A percentile compares a stretch with the other conserved stretches of the same genome.
Conservation (phyloP, 768 basidiomycete species). For the Lepiota venenata region DNA sequence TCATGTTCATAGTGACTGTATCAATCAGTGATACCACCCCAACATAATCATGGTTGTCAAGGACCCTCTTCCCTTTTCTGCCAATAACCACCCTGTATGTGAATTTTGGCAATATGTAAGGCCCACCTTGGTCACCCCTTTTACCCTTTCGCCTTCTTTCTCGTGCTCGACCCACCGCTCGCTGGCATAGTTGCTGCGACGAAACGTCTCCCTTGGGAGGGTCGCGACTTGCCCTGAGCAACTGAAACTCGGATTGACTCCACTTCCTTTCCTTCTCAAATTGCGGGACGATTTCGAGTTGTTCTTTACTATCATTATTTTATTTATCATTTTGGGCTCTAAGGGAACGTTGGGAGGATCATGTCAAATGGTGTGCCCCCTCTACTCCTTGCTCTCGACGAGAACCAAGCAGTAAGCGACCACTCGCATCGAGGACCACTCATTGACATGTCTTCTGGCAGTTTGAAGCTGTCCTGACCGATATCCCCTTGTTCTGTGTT, state of each 20-base stretch:
- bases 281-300: constrained; percentile 9
- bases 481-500: constrained; percentile 65
- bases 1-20: constrained; percentile 4
- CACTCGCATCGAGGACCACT: not conserved
- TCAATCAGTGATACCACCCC: not conserved
- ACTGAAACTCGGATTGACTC: not conserved
- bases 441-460: constrained; percentile 19
- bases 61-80: constrained; percentile 6
- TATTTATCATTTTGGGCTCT: not conserved
- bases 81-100: not conserved
- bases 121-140: not conserved
- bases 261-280: not conserved
- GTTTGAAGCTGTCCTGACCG: constrained; percentile 55
- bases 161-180: not conserved
- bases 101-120: not conserved
- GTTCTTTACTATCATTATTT: constrained; percentile 2
- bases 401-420: constrained; percentile 40
- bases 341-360: not conserved
- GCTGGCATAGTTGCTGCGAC: constrained; percentile 1
- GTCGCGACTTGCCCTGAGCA: not conserved
- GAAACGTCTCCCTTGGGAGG: constrained; percentile 11
- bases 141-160: constrained; percentile 2
- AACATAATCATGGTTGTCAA: constrained; percentile 12
- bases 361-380: constrained; percentile 19
- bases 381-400: constrained; percentile 30